Evolutionary conservation across 495 filamentous ascomycete genomes (phyloP).

Genomic region (Lophiostoma macrostomum): DNA sequence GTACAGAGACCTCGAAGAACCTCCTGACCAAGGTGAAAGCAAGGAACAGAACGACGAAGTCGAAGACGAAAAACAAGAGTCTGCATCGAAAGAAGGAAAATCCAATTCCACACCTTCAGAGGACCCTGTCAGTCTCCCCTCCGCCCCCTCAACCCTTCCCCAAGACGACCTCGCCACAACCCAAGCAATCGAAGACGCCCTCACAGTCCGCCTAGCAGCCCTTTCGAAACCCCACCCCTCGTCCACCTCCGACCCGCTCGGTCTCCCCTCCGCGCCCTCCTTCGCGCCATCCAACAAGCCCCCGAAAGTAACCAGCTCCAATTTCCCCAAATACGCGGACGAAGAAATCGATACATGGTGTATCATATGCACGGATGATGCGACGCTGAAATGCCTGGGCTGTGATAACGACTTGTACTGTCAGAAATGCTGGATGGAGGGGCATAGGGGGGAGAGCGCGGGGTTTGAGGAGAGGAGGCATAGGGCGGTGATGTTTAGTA

Average conservation of each 20-base stretch:
- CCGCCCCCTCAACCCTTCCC: constrained; percentile 31
- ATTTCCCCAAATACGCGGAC: constrained; percentile 43
- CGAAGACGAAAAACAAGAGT: background rate
- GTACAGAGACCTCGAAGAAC: constrained; percentile 10
- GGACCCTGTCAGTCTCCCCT: constrained; percentile 28
- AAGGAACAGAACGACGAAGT: constrained; percentile 2
- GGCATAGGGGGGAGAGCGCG: constrained; percentile 58
- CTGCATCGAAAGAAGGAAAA: background rate
- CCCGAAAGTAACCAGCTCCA: constrained; percentile 36
- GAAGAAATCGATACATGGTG: constrained; percentile 68
- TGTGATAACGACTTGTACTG: constrained; percentile 68
- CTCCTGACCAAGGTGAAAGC: background rate
- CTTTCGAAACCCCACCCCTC: constrained; percentile 14
- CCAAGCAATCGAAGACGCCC: constrained; percentile 29
- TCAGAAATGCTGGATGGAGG: constrained; percentile 63
- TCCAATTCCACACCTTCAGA: background rate
- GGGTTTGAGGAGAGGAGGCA: constrained; percentile 54
- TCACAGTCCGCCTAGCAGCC: constrained; percentile 31
- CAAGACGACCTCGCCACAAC: constrained; percentile 23
- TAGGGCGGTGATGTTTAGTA: constrained; percentile 29
- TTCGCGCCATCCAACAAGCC: constrained; percentile 47
- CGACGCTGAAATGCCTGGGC: constrained; percentile 57
- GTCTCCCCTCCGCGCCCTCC: constrained; percentile 54
- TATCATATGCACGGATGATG: constrained; percentile 66
- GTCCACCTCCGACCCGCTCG: constrained; percentile 2